A percentile compares a stretch with the other conserved stretches of the same genome.
phyloP scores from a whole-genome alignment of 1,139 yeast species.

The Yamadazyma atlantica region DNA sequence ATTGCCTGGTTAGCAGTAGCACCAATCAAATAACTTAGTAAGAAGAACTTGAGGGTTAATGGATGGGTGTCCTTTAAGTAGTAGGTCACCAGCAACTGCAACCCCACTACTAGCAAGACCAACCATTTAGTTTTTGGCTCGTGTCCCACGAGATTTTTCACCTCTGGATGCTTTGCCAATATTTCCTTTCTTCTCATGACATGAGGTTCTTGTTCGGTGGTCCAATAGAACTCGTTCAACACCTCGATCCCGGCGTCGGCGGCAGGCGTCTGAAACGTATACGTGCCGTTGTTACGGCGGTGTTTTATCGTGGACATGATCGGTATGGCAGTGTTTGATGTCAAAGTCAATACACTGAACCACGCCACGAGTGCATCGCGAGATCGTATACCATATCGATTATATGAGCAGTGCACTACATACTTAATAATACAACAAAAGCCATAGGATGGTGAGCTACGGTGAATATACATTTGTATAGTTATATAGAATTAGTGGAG shows the following conservation, averaged over 20 bases:
- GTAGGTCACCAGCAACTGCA: slow-evolving; percentile 66
- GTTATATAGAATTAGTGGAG: too few relatives aligned
- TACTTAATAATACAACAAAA: too few relatives aligned
- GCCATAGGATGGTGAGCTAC: too few relatives aligned
- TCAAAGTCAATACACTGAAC: too few relatives aligned
- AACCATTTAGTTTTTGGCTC: slow-evolving; percentile 85
- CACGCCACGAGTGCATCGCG: too few relatives aligned
- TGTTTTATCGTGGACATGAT: slow-evolving; percentile 29
- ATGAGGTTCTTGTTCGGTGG: slow-evolving; percentile 81
- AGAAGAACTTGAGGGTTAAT: slow-evolving; percentile 54
- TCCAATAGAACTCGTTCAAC: slow-evolving; percentile 75
- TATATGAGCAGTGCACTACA: not conserved
- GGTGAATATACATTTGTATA: too few relatives aligned
- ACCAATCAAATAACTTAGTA: slow-evolving; percentile 73
- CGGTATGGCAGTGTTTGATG: too few relatives aligned
- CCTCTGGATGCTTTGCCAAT: slow-evolving; percentile 73
- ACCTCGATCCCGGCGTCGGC: slow-evolving; percentile 44
- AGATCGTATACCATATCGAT: too few relatives aligned
- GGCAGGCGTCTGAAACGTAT: slow-evolving; percentile 40
- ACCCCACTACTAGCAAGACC: slow-evolving; percentile 57
- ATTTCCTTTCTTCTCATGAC: slow-evolving; percentile 70
- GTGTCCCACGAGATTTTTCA: slow-evolving; percentile 76
- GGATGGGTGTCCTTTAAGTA: slow-evolving; percentile 57
- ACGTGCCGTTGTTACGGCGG: slow-evolving; percentile 33
- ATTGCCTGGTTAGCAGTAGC: slow-evolving; percentile 84